These are phyloP conservation scores for Cryptococcus deneoformans DNA, from an alignment of 1,284 basidiomycete genomes.

Conservation along the genomic window DNA sequence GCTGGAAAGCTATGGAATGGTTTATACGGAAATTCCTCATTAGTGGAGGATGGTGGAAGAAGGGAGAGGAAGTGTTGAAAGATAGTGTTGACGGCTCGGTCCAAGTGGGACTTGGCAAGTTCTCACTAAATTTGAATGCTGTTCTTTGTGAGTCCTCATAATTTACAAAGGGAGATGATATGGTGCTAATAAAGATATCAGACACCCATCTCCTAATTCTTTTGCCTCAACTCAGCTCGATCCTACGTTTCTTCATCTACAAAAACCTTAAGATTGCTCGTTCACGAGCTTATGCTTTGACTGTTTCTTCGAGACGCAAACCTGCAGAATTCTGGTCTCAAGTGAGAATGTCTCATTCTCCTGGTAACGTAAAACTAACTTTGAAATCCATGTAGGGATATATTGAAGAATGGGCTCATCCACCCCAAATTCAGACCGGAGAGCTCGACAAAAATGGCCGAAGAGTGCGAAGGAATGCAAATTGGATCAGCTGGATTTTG, in stretches of 20 bases:
- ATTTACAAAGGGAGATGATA: neutral
- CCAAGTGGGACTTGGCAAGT: constrained; percentile 25
- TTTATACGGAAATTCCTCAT: constrained; percentile 40
- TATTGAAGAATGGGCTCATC: constrained; percentile 77
- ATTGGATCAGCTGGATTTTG: constrained; percentile 49
- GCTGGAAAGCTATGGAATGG: constrained; percentile 43
- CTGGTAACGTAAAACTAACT: neutral
- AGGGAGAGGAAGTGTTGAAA: constrained; percentile 19
- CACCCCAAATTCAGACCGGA: constrained; percentile 53
- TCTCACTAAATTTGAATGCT: constrained; percentile 30
- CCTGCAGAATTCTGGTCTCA: constrained; percentile 71
- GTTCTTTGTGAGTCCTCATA: constrained; percentile 35
- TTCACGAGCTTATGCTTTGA: constrained; percentile 68
- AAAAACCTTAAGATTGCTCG: constrained; percentile 73
- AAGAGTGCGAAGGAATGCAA: constrained; percentile 26
- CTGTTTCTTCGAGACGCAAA: constrained; percentile 73
- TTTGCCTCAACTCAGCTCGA: constrained; percentile 65
- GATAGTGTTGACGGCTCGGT: constrained; percentile 23
- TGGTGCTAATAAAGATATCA: constrained; percentile 32
- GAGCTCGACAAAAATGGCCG: constrained; percentile 19
- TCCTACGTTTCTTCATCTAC: constrained; percentile 74
- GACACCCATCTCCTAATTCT: constrained; percentile 72
- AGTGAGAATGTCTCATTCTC: constrained; percentile 13
- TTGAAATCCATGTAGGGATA: constrained; percentile 55
- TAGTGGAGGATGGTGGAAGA: constrained; percentile 18